Conservation (phyloP, 2,329 filamentous ascomycete species). For the Sphaerulina populicola region DNA sequence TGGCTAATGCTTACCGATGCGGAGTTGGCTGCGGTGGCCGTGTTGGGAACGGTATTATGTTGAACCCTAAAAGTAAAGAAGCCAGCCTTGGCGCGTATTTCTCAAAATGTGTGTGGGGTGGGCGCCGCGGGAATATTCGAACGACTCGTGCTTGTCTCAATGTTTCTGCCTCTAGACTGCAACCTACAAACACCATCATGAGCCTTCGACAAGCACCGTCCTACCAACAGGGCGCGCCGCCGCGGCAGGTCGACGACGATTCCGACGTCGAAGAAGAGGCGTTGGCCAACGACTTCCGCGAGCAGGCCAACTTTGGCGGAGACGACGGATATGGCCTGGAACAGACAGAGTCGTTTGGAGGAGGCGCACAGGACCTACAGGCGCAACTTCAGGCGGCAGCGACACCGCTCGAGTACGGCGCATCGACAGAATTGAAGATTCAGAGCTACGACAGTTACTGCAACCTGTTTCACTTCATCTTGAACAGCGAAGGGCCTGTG, state of each 20-base stretch:
- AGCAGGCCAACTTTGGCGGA: conserved; percentile 82
- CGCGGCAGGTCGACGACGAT: conserved; percentile 42
- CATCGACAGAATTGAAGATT: conserved; percentile 92
- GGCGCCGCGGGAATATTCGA: too few species aligned
- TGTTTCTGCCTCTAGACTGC: neutral
- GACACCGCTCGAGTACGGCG: conserved; percentile 91
- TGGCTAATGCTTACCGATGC: neutral
- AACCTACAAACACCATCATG: conserved; percentile 25
- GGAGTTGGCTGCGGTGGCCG: neutral
- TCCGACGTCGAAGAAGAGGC: conserved; percentile 95
- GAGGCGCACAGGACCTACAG: conserved; percentile 83
- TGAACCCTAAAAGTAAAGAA: too few species aligned
- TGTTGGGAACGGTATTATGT: neutral
- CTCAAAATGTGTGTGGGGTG: too few species aligned
- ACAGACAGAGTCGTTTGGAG: conserved; percentile 52
- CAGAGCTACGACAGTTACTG: conserved; percentile 99
- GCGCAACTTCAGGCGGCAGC: conserved; percentile 83
- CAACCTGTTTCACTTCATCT: conserved; percentile 97
- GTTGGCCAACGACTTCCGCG: conserved; percentile 88
- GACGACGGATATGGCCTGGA: conserved; percentile 61
- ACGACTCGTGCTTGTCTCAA: too few species aligned
- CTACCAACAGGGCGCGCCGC: conserved; percentile 37
- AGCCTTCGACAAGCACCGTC: conserved; percentile 34
- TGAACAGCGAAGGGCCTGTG: conserved; percentile 98
- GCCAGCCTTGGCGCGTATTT: too few species aligned